Percentiles rank a stretch among this genome's conserved stretches.
phyloP scores from a whole-genome alignment of 352 stramenopile species.

The Globisporangium barbulae region DNA sequence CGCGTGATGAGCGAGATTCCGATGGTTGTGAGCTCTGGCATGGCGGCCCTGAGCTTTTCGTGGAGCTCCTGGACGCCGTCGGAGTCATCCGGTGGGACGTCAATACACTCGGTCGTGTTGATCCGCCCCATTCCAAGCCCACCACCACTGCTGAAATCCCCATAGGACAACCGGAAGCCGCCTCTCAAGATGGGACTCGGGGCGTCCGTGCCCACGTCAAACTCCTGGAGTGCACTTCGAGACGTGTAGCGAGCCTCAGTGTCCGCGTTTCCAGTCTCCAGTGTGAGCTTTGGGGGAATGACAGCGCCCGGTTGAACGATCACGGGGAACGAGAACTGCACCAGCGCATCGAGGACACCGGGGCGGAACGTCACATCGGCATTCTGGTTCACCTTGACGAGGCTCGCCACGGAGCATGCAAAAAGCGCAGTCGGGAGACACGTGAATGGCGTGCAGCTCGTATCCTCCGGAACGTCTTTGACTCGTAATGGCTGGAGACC shows the following conservation, averaged over 20 bases:
- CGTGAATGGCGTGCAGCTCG: constrained; percentile 29
- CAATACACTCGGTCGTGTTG: constrained; percentile 49
- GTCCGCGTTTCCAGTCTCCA: constrained; percentile 36
- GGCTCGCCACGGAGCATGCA: constrained; percentile 25
- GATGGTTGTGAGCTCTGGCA: constrained; percentile 55
- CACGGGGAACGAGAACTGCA: constrained; percentile 51
- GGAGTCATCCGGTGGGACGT: constrained; percentile 32
- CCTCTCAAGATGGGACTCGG: constrained; percentile 41
- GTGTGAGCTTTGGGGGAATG: constrained; percentile 29
- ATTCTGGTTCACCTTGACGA: constrained; percentile 50
- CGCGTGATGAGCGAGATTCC: constrained; percentile 36
- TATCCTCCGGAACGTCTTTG: constrained; percentile 8
- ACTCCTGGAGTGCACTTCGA: constrained; percentile 42
- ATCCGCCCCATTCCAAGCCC: constrained; percentile 18
- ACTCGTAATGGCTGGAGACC: constrained; percentile 41
- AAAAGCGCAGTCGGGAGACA: constrained; percentile 26
- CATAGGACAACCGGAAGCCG: constrained; percentile 56
- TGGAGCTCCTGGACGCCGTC: constrained; percentile 43
- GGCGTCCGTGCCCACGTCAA: constrained; percentile 55
- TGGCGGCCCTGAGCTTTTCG: constrained; percentile 26
- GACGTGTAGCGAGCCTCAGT: constrained; percentile 37
- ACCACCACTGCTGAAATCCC: constrained; percentile 36
- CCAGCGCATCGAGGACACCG: constrained; percentile 45
- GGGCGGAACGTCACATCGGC: constrained; percentile 30
- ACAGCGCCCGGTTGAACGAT: constrained; percentile 20